Evolutionary conservation across 1,284 basidiomycete genomes (phyloP).

Genomic region (Cryptococcus deneoformans): DNA sequence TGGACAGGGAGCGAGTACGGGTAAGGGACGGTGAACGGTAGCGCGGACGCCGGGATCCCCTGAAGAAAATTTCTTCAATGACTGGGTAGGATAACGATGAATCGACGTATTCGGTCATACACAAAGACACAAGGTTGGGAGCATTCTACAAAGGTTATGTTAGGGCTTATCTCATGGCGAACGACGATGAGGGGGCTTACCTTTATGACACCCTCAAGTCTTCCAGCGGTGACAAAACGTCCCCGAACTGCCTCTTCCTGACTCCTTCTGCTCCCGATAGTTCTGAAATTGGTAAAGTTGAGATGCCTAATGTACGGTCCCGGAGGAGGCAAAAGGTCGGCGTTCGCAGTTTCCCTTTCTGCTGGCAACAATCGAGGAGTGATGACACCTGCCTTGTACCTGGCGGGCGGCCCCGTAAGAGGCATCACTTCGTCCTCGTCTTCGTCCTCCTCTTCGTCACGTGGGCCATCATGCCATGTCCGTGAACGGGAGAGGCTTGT

Average conservation of each 20-base stretch:
- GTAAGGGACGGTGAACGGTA: constrained; percentile 21
- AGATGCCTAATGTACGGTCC: constrained; percentile 43
- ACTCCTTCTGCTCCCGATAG: constrained; percentile 85
- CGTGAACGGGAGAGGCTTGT: constrained; percentile 11
- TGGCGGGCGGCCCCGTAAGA: neutral
- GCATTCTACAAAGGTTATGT: constrained; percentile 60
- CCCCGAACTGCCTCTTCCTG: constrained; percentile 84
- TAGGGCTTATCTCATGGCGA: no score
- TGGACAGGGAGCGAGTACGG: constrained; percentile 29
- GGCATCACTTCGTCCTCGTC: constrained; percentile 22
- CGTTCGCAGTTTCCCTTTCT: constrained; percentile 24
- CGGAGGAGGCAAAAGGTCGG: constrained; percentile 29
- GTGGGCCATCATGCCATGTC: neutral
- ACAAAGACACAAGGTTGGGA: constrained; percentile 75
- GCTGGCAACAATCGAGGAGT: neutral
- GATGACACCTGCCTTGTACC: neutral
- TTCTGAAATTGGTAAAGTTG: constrained; percentile 43
- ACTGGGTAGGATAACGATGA: constrained; percentile 77
- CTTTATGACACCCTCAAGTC: constrained; percentile 77
- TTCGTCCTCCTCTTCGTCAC: constrained; percentile 13
- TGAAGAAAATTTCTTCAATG: constrained; percentile 78
- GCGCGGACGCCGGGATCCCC: constrained; percentile 55
- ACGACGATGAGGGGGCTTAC: constrained; percentile 50
- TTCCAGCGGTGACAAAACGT: constrained; percentile 87
- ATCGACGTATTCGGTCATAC: constrained; percentile 96